Percentiles rank a stretch among this genome's conserved stretches.
These are phyloP conservation scores for Populus ilicifolia DNA, from an alignment of 345 rosid genomes.

Conservation along the genomic window DNA sequence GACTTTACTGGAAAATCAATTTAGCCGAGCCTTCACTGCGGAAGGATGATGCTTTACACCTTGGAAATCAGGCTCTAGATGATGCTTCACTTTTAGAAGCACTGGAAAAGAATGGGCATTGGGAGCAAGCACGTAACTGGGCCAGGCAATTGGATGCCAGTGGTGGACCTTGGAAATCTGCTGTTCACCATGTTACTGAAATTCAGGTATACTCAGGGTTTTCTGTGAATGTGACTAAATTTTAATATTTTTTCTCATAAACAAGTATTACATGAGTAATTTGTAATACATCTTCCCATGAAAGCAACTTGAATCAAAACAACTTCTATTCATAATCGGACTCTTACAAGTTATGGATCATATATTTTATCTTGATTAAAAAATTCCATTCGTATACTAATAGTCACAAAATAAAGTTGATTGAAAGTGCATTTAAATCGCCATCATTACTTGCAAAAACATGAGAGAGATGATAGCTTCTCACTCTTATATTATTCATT, in stretches of 20 bases:
- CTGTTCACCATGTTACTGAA: constrained; percentile 87
- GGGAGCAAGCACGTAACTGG: constrained; percentile 99
- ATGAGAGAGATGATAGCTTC: no score
- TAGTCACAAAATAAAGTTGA: no score
- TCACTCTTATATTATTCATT: no score
- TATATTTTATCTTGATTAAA: no score
- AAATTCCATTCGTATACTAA: no score
- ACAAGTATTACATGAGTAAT: background rate
- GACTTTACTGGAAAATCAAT: constrained; percentile 87
- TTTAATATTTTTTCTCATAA: background rate
- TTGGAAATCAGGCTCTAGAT: constrained; percentile 80
- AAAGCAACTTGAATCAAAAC: background rate
- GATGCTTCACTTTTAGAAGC: constrained; percentile 85
- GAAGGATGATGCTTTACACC: constrained; percentile 58
- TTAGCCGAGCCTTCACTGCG: constrained; percentile 85
- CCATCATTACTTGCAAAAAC: no score
- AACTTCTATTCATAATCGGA: no score
- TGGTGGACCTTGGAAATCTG: constrained; percentile 81
- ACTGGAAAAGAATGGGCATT: constrained; percentile 71
- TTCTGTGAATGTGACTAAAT: no score
- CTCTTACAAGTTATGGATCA: no score
- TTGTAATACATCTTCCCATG: no score
- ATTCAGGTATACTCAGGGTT: constrained; percentile 58
- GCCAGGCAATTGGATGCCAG: constrained; percentile 90
- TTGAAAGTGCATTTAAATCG: no score